Percentiles rank a stretch among this genome's conserved stretches.
Conservation (phyloP, 768 basidiomycete species). For the Lentinula raphanica region DNA sequence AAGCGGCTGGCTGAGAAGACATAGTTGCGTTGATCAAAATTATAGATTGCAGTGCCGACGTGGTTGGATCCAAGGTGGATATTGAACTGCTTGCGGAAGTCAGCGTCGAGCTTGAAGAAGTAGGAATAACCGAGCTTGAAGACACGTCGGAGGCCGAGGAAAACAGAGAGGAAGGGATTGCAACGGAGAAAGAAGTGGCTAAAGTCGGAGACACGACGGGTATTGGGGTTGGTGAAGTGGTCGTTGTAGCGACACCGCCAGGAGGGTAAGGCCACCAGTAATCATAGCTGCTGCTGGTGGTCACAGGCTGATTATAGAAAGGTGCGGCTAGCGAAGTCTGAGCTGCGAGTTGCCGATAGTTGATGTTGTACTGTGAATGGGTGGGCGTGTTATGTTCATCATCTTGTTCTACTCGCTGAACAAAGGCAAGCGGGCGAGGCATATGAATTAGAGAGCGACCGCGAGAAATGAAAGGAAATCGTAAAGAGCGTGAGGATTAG, state of each 20-base stretch:
- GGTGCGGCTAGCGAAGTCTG: not conserved
- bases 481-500: not conserved
- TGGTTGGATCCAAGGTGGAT: conserved; percentile 5
- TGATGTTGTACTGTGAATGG: not conserved
- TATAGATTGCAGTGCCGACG: conserved; percentile 16
- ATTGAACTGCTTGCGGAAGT: conserved; percentile 9
- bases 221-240: not conserved
- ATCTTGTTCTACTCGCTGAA: not conserved
- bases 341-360: conserved; percentile 3
- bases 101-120: not conserved
- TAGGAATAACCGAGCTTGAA: not conserved
- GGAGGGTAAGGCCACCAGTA: conserved; percentile 36
- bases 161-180: not conserved
- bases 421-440: not conserved
- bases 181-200: not conserved
- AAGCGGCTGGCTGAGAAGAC: conserved; percentile 5
- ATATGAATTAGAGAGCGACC: not conserved
- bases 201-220: not conserved
- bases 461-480: too few relatives aligned
- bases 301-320: not conserved
- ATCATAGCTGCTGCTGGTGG: conserved; percentile 5
- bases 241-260: conserved; percentile 15
- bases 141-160: conserved; percentile 3
- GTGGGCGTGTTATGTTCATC: not conserved
- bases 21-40: conserved; percentile 29